Conservation (phyloP, 495 filamentous ascomycete genomes). For the Aspergillus carlsbadensis region DNA sequence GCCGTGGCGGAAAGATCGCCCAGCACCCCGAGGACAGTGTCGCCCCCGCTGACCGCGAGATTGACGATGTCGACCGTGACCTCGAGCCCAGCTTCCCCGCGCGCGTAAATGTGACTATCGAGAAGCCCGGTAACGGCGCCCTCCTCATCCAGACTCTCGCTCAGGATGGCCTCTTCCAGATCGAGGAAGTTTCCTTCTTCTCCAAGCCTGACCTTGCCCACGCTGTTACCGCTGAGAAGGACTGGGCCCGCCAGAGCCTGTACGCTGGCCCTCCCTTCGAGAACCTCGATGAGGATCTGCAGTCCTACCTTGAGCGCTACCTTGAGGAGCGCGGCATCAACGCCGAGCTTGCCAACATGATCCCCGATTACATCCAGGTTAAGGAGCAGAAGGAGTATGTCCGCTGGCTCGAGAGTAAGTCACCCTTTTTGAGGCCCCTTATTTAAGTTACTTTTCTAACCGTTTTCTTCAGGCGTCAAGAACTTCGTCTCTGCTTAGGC, state of each 20-base stretch:
- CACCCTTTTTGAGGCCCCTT: not conserved
- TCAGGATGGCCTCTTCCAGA: conserved; percentile 81
- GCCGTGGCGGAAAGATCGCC: conserved; percentile 49
- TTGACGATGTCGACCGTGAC: conserved; percentile 44
- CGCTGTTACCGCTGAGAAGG: conserved; percentile 62
- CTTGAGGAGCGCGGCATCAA: conserved; percentile 93
- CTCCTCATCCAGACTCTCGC: conserved; percentile 83
- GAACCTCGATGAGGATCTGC: conserved; percentile 93
- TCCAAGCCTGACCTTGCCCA: conserved; percentile 67
- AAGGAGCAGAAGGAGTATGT: conserved; percentile 99
- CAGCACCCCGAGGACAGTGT: conserved; percentile 58
- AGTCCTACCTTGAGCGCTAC: conserved; percentile 87
- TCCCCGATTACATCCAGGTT: conserved; percentile 94
- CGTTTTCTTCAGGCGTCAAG: conserved; percentile 59
- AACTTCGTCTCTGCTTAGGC: conserved; percentile 67
- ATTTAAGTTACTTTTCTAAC: conserved; percentile 14
- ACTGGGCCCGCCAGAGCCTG: conserved; percentile 67
- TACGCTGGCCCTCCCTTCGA: conserved; percentile 93
- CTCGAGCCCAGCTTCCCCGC: conserved; percentile 69
- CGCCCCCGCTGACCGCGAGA: conserved; percentile 57
- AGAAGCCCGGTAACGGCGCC: conserved; percentile 79
- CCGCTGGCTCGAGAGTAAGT: conserved; percentile 78
- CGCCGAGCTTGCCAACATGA: conserved; percentile 80
- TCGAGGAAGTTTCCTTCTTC: conserved; percentile 92
- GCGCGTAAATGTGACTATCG: conserved; percentile 80